Evolutionary conservation across 2,329 filamentous ascomycete species (phyloP).

Genomic region (Cordyceps fumosorosea): DNA sequence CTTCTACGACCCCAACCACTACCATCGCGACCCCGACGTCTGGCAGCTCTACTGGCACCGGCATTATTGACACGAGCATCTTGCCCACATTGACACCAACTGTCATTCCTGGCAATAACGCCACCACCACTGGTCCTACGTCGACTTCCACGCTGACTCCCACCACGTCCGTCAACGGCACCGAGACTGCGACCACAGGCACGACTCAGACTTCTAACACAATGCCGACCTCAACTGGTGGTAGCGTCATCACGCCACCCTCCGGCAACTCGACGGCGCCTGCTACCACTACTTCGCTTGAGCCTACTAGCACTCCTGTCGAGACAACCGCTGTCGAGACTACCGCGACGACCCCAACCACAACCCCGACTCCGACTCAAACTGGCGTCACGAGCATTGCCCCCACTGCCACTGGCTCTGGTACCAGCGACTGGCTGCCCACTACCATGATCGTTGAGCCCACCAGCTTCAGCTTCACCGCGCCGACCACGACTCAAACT

Average conservation of each 20-base stretch:
- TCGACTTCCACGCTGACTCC: not conserved
- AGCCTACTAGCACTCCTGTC: not conserved
- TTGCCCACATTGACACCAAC: not conserved
- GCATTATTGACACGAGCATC: no score
- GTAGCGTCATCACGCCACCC: slow-evolving; percentile 12
- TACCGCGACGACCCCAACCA: slow-evolving; percentile 7
- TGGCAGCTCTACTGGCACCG: slow-evolving; percentile 11
- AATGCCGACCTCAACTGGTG: not conserved
- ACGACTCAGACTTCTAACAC: not conserved
- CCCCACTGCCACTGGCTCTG: slow-evolving; percentile 36
- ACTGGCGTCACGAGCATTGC: slow-evolving; percentile 33
- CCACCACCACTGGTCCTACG: slow-evolving; percentile 5
- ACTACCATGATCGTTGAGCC: slow-evolving; percentile 55
- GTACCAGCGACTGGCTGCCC: slow-evolving; percentile 45
- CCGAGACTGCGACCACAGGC: not conserved
- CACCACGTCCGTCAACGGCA: not conserved
- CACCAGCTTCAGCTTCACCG: slow-evolving; percentile 30
- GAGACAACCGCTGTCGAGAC: not conserved
- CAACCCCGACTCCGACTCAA: not conserved
- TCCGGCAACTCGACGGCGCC: not conserved
- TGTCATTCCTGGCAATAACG: slow-evolving; percentile 3
- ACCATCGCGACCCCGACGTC: slow-evolving; percentile 10
- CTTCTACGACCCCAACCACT: not conserved
- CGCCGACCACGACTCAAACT: slow-evolving; percentile 19
- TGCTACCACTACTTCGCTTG: not conserved